Evolutionary conservation across 177 flowering plant genomes (phyloP).

Genomic region (Vitis hybrid): DNA sequence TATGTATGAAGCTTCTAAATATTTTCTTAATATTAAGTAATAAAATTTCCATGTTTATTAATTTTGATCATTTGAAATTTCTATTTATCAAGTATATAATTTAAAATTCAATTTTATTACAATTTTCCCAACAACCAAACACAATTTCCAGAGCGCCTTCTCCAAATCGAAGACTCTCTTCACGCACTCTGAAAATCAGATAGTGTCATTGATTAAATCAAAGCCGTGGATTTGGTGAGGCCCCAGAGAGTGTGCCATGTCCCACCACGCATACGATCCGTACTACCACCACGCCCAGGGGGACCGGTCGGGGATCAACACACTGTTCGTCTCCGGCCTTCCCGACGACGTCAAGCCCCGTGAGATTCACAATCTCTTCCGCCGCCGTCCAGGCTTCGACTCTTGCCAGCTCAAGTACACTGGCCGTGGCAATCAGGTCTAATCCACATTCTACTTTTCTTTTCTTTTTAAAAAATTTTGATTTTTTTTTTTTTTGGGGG

Average conservation of each 20-base stretch:
- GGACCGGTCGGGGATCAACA: conserved; percentile 43
- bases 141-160: no score
- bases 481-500: not conserved
- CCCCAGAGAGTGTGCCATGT: conserved; percentile 7
- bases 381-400: conserved; percentile 82
- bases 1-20: no score
- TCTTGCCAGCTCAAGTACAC: conserved; percentile 90
- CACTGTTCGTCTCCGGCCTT: conserved; percentile 83
- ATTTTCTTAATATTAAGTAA: no score
- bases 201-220: no score
- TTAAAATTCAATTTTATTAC: no score
- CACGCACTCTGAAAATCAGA: no score
- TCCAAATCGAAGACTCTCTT: no score
- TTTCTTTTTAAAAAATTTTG: not conserved
- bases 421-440: conserved; percentile 92
- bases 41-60: no score
- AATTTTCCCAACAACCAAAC: no score
- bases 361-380: conserved; percentile 91
- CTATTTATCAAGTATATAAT: no score
- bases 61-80: no score
- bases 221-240: no score
- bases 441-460: not conserved
- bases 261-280: conserved; percentile 47
- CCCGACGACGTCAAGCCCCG: conserved; percentile 89
- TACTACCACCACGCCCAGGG: conserved; percentile 31